Evolutionary conservation across 129 eudicot genomes (phyloP).

Genomic region (Centrapalus pauciflorus): DNA sequence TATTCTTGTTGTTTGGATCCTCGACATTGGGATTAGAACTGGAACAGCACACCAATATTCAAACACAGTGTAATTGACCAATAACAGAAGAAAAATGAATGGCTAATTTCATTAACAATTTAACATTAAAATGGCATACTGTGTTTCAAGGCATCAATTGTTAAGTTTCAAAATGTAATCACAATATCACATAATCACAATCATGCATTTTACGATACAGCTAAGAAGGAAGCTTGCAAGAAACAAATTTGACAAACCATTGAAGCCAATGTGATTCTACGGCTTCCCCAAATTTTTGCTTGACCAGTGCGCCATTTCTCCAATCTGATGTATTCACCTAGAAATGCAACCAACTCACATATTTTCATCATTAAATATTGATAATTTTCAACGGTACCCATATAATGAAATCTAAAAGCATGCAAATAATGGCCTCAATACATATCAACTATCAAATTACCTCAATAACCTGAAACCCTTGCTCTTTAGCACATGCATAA

Average conservation of each 20-base stretch:
- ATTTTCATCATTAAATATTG: neutral
- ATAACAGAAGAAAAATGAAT: conserved; percentile 4
- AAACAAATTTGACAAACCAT: conserved; percentile 40
- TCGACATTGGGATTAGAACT: conserved; percentile 49
- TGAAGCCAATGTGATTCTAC: conserved; percentile 89
- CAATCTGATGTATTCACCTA: conserved; percentile 91
- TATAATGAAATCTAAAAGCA: neutral
- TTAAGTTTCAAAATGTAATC: neutral
- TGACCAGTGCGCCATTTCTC: conserved; percentile 91
- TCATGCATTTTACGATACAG: neutral
- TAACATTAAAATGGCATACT: too few species aligned
- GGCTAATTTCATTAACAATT: neutral
- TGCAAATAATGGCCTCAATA: neutral
- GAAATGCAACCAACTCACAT: conserved; percentile 10
- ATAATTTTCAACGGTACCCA: neutral
- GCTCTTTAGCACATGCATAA: conserved; percentile 96
- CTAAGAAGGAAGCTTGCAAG: neutral
- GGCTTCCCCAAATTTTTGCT: conserved; percentile 93
- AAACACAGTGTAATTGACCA: conserved; percentile 17
- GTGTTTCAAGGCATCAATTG: neutral
- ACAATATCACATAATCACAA: neutral
- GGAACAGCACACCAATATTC: conserved; percentile 26
- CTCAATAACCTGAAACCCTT: conserved; percentile 95
- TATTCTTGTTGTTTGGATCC: conserved; percentile 34
- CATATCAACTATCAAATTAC: conserved; percentile 29